Percentiles rank a stretch among this genome's conserved stretches.
These are phyloP conservation scores for Rutstroemia sp. DNA, from an alignment of 2,329 filamentous ascomycete genomes.

Conservation along the genomic window DNA sequence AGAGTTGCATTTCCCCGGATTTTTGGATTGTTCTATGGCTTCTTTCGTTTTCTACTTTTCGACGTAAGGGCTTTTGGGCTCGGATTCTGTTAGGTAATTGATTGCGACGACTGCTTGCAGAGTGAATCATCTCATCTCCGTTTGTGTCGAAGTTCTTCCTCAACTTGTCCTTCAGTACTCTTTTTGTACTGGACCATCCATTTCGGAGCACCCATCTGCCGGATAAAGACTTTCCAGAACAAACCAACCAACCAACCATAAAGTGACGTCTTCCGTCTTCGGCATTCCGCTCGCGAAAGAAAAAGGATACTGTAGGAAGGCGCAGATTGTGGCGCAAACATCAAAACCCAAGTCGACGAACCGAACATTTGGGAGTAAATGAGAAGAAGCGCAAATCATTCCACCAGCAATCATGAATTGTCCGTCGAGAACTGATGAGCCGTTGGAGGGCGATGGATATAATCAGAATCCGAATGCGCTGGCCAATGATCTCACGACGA, in stretches of 20 bases:
- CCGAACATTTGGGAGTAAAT: neutral
- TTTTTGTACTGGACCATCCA: too few species aligned
- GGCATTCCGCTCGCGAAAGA: neutral
- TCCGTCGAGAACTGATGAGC: slow-evolving; percentile 53
- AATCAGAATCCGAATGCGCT: slow-evolving; percentile 55
- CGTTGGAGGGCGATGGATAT: slow-evolving; percentile 41
- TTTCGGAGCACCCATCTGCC: neutral
- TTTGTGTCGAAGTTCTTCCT: too few species aligned
- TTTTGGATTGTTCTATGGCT: neutral
- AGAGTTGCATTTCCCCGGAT: neutral
- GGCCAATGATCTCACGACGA: slow-evolving; percentile 52
- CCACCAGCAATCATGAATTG: slow-evolving; percentile 48
- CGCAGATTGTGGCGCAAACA: neutral
- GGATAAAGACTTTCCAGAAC: neutral
- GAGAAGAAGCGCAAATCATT: neutral
- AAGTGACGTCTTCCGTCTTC: neutral
- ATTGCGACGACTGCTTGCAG: neutral
- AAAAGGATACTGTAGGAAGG: slow-evolving; percentile 24
- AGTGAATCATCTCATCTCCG: too few species aligned
- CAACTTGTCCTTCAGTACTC: too few species aligned
- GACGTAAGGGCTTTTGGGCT: neutral
- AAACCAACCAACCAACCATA: too few species aligned
- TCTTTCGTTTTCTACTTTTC: neutral
- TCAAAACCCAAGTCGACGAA: neutral
- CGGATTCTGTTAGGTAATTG: neutral